Evolutionary conservation across 257 asterid species (phyloP).

Genomic region (Cordia subcordata): DNA sequence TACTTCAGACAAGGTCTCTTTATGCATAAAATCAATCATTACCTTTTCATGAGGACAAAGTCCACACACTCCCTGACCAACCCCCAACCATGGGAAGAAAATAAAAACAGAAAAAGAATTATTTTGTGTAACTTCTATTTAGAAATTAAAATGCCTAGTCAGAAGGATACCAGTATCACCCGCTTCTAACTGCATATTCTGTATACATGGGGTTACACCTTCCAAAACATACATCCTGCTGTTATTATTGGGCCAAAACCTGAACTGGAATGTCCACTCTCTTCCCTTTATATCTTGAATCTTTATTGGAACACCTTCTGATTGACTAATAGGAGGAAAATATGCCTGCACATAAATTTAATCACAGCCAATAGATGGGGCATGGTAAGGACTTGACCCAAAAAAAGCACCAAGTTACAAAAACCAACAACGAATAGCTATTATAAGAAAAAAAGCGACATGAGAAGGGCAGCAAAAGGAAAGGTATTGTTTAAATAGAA

Average conservation of each 20-base stretch:
- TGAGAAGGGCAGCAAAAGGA: constrained; percentile 5
- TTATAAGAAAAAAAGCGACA: no score
- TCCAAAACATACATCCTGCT: constrained; percentile 99
- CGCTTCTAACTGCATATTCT: constrained; percentile 93
- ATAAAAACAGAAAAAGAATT: no score
- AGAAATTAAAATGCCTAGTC: no score
- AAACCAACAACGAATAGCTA: no score
- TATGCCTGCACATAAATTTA: constrained; percentile 57
- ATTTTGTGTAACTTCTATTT: no score
- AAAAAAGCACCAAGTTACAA: no score
- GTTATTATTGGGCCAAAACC: constrained; percentile 99
- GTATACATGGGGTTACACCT: constrained; percentile 99
- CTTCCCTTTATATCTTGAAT: constrained; percentile 96
- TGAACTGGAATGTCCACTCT: constrained; percentile 95
- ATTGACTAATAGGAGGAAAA: constrained; percentile 82
- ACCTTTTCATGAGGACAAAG: no score
- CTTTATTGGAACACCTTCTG: constrained; percentile 90
- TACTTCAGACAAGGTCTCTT: no score
- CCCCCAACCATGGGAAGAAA: no score
- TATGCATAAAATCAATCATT: no score
- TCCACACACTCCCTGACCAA: no score
- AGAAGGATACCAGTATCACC: constrained; percentile 85
- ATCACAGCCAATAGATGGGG: background rate
- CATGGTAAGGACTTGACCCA: background rate
- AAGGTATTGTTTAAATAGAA: background rate